phyloP scores from a whole-genome alignment of 768 basidiomycete species.

The Rhizopogon vinicolor region DNA sequence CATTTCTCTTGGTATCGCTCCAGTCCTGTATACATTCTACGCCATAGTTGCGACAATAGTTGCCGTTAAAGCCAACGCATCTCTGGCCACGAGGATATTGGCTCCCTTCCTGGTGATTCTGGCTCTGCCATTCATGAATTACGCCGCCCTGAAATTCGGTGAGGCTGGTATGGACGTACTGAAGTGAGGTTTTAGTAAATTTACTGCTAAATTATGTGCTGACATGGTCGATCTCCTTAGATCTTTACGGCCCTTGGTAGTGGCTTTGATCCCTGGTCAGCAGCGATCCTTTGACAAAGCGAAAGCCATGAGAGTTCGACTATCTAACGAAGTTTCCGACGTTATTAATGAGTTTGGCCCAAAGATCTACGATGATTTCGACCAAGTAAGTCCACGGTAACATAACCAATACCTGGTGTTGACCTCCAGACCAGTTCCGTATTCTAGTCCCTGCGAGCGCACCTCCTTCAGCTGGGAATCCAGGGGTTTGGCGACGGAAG shows the following conservation, averaged over 20 bases:
- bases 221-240: conserved; percentile 34
- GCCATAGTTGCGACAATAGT: conserved; percentile 73
- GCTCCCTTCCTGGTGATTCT: conserved; percentile 76
- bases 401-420: conserved; percentile 1
- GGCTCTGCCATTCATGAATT: conserved; percentile 82
- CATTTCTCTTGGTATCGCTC: conserved; percentile 87
- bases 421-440: conserved; percentile 47
- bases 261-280: conserved; percentile 87
- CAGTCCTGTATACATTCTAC: conserved; percentile 81
- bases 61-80: conserved; percentile 60
- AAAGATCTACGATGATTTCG: conserved; percentile 80
- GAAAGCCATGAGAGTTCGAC: conserved; percentile 63
- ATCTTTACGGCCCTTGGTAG: conserved; percentile 83
- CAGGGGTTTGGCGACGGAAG: conserved; percentile 77
- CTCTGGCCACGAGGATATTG: conserved; percentile 59
- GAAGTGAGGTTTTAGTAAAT: conserved; percentile 57
- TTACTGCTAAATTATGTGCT: background rate
- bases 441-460: conserved; percentile 79
- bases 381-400: conserved; percentile 47
- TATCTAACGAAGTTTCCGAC: conserved; percentile 81
- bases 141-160: conserved; percentile 93
- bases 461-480: conserved; percentile 71
- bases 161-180: conserved; percentile 97
- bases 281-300: conserved; percentile 74
- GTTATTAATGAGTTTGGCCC: conserved; percentile 89